These are phyloP conservation scores for Aspergillus nidulans DNA, from an alignment of 495 filamentous ascomycete species.

Conservation along the genomic window DNA sequence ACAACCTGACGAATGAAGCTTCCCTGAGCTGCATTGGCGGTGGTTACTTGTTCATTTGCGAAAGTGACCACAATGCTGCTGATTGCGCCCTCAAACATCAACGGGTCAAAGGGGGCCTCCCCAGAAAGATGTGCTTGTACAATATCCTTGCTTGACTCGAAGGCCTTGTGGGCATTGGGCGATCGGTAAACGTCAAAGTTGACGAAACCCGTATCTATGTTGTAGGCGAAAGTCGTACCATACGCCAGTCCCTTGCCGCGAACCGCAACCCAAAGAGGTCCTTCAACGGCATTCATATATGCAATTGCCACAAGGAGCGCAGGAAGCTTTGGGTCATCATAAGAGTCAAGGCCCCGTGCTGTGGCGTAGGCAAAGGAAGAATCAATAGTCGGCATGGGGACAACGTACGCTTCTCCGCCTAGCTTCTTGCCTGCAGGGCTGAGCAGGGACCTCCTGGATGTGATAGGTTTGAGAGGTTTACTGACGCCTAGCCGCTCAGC, in stretches of 20 bases:
- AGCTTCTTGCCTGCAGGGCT: slow-evolving; percentile 67
- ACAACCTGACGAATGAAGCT: slow-evolving; percentile 82
- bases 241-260: slow-evolving; percentile 92
- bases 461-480: slow-evolving; percentile 54
- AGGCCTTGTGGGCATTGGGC: slow-evolving; percentile 85
- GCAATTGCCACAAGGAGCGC: slow-evolving; percentile 80
- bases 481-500: slow-evolving; percentile 41
- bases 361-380: slow-evolving; percentile 82
- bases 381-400: slow-evolving; percentile 90
- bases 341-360: slow-evolving; percentile 66
- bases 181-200: slow-evolving; percentile 83
- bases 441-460: slow-evolving; percentile 56
- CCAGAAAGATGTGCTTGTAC: slow-evolving; percentile 66
- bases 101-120: slow-evolving; percentile 61
- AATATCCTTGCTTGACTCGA: slow-evolving; percentile 67
- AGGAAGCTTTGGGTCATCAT: slow-evolving; percentile 71
- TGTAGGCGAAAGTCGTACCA: slow-evolving; percentile 68
- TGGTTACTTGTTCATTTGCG: slow-evolving; percentile 82
- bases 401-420: slow-evolving; percentile 68
- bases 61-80: slow-evolving; percentile 78
- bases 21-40: slow-evolving; percentile 69
- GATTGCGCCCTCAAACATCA: slow-evolving; percentile 84
- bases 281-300: slow-evolving; percentile 91
- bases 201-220: slow-evolving; percentile 72
- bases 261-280: slow-evolving; percentile 87